These are phyloP conservation scores for Hymenoscyphus fructigenus DNA, from an alignment of 2,329 filamentous ascomycete species.

Conservation along the genomic window DNA sequence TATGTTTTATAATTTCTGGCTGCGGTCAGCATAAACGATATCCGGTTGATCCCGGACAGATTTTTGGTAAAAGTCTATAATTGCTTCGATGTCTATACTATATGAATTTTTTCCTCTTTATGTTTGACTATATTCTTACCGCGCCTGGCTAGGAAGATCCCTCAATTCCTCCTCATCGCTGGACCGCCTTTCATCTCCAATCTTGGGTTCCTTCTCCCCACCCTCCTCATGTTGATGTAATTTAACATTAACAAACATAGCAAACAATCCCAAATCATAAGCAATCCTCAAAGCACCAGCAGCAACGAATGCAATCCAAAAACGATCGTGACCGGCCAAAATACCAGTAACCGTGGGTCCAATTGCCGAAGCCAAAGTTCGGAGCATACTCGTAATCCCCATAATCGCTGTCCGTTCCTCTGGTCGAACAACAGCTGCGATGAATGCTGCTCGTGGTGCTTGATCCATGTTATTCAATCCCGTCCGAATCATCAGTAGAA, in stretches of 20 bases:
- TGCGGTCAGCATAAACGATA: no score
- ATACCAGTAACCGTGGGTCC: constrained; percentile 64
- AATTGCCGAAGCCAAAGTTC: constrained; percentile 60
- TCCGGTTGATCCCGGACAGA: no score
- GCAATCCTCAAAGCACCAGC: constrained; percentile 60
- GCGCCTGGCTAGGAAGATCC: not conserved
- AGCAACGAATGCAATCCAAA: constrained; percentile 61
- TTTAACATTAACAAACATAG: constrained; percentile 44
- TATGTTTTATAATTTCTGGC: no score
- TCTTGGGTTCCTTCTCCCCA: not conserved
- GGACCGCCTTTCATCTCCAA: not conserved
- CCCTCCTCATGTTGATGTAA: constrained; percentile 26
- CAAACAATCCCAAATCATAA: constrained; percentile 58
- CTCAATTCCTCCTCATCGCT: constrained; percentile 3
- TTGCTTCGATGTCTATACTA: no score
- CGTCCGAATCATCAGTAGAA: constrained; percentile 59
- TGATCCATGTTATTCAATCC: constrained; percentile 68
- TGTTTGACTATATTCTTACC: not conserved
- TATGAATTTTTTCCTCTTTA: no score
- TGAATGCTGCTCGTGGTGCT: constrained; percentile 66
- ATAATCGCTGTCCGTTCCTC: constrained; percentile 69
- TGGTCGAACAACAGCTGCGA: constrained; percentile 62
- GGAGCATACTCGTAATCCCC: constrained; percentile 67
- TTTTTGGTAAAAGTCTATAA: no score
- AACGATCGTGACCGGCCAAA: constrained; percentile 53